Conservation (phyloP, 371 early-diverging fungal genomes). For the Zychaea mexicana region DNA sequence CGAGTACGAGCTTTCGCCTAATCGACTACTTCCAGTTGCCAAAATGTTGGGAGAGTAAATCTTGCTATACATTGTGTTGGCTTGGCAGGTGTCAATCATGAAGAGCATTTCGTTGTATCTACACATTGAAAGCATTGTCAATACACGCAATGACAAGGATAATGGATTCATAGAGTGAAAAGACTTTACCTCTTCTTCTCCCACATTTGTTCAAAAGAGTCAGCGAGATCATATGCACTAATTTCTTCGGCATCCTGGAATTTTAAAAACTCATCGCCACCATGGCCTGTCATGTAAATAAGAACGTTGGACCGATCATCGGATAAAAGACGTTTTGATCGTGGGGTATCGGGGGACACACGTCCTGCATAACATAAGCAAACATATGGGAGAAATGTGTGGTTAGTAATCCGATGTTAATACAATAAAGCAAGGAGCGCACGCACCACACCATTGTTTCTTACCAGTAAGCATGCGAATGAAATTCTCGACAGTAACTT, state of each 20-base stretch:
- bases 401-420: background rate
- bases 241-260: conserved; percentile 98
- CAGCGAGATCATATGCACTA: conserved; percentile 89
- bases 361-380: conserved; percentile 46
- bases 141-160: background rate
- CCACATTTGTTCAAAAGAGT: conserved; percentile 93
- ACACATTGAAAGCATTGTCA: conserved; percentile 3
- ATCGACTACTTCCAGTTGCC: conserved; percentile 84
- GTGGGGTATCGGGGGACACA: conserved; percentile 75
- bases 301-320: conserved; percentile 94
- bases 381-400: background rate
- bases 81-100: conserved; percentile 98
- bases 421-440: no score
- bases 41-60: conserved; percentile 92
- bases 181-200: conserved; percentile 91
- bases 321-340: conserved; percentile 90
- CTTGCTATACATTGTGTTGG: conserved; percentile 91
- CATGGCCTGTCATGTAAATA: conserved; percentile 98
- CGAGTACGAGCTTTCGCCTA: conserved; percentile 94
- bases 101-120: conserved; percentile 95
- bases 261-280: conserved; percentile 96
- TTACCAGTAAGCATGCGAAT: conserved; percentile 90
- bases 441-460: background rate
- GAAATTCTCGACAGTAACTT: conserved; percentile 97
- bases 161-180: no score